Base-by-base conservation (phyloP, 768 basidiomycete species). In the Tulasnella sp. region DNA sequence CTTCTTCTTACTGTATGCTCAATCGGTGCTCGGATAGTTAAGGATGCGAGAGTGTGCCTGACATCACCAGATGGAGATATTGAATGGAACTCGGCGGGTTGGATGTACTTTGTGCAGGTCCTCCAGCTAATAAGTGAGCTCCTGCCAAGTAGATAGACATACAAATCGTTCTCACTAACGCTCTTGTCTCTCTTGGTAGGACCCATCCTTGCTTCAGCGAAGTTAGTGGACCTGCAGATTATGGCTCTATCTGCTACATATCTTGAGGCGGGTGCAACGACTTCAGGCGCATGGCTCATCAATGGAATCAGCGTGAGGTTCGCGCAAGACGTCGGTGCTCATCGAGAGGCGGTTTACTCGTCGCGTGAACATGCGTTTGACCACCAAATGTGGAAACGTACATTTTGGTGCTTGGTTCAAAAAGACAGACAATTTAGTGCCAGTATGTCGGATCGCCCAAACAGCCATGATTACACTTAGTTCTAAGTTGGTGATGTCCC, bases 371-470 rank as follows among this genome's bases (percentile, higher is more conserved):
- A 65, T 63, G 77, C 54, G 0, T 56, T 72, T 4, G 84, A 88
- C 63, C 77, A 83, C 56, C 87, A 91, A 67, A 73, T 85, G 21
- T 86, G 85, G 80, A 86, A 86, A 67, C 80, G 89, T 26, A 82
- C 82, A 0, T 88, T 89, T 67, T 88, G 85, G 86, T 78, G 75
- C 50, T n/a, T n/a, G n/a, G n/a, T n/a, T n/a, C n/a, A n/a, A n/a
- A n/a, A n/a, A n/a, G n/a, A n/a, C n/a, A n/a, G n/a, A n/a, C n/a
- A n/a, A n/a, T n/a, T n/a, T n/a, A n/a, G n/a, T n/a, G n/a, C n/a
- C n/a, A n/a, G n/a, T n/a, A n/a, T n/a, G n/a, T n/a, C n/a, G n/a
- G n/a, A n/a, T n/a, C n/a, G n/a, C n/a, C n/a, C n/a, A n/a, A n/a
- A n/a, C n/a, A n/a, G n/a, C n/a, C n/a, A n/a, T n/a, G n/a, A n/a